Evolutionary conservation across 331 rosid species (phyloP), one percentile per base, ranked within the genome.

Genomic region (Acacia pycnantha): DNA sequence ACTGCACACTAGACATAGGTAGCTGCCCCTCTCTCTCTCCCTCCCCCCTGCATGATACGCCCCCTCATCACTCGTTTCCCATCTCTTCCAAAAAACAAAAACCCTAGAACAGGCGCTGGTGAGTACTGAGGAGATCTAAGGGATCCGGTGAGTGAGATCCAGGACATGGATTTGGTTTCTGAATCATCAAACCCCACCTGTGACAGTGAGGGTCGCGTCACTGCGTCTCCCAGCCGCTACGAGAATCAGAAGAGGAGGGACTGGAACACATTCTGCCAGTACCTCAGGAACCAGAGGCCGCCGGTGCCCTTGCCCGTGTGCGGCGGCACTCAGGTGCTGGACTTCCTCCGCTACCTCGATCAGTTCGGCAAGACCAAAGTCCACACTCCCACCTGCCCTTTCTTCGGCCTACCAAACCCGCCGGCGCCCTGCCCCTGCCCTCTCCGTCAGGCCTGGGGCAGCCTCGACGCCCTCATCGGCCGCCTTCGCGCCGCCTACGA

Each of bases 251-350:
- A 93, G 76, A 69, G 98, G 67, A 77, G 98, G 21, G 98, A 92
- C 90, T 94, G 97, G 98, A 94, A 89, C 89, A 94, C 95, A 4
- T 94, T 94, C 87, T 89, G 95, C 75, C 98, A 94, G 78, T 94
- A 94, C 82, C 86, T 94, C 0, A 35, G 87, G 5, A 92, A 92
- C 88, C 95, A 92, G 85, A 86, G 91, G 35, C 95, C 97, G 0
- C 98, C 97, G 0, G 91, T 94, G 4, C 70, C 94, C 0, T 70
- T 90, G 3, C 41, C 90, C 7, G 72, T 87, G 69, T 94, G 98
- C 71, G 88, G 89, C 47, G 94, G 94, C 0, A 88, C 94, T 5
- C 94, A 94, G 43, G 98, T 94, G 2, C 88, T 94, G 1, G 95
- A 94, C 65, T 94, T 94, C 80, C 97, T 94, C 22, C 91, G 90